phyloP scores from a whole-genome alignment of 768 basidiomycete genomes.

The Boletales sp. region DNA sequence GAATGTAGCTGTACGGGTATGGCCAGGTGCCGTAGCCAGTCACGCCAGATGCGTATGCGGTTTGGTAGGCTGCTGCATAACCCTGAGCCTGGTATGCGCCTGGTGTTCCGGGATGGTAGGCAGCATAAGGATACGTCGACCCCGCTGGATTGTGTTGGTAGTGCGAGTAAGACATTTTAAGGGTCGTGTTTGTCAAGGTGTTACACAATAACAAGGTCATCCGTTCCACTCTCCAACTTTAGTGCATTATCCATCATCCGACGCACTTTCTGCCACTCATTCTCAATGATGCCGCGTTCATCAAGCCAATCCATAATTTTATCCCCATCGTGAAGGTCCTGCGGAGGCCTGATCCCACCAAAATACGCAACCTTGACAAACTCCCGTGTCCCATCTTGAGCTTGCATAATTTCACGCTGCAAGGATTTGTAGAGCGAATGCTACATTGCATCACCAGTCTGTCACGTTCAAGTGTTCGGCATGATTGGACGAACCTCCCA shows the following conservation, averaged over 20 bases:
- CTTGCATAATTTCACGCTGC: constrained; percentile 52
- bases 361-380: constrained; percentile 61
- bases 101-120: constrained; percentile 51
- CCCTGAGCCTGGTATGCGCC: constrained; percentile 46
- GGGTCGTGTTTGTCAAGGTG: background rate
- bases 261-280: constrained; percentile 68
- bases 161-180: constrained; percentile 33
- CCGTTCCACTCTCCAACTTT: constrained; percentile 56
- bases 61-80: constrained; percentile 44
- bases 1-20: constrained; percentile 62
- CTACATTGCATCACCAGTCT: constrained; percentile 35
- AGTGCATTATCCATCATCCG: constrained; percentile 72
- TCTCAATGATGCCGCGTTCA: constrained; percentile 58
- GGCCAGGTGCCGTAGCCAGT: constrained; percentile 69
- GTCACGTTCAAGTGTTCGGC: background rate
- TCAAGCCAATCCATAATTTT: constrained; percentile 82
- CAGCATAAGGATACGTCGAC: constrained; percentile 62
- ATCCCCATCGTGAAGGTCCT: constrained; percentile 70
- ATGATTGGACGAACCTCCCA: constrained; percentile 64
- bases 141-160: constrained; percentile 40
- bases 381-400: constrained; percentile 39
- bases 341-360: constrained; percentile 55
- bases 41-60: constrained; percentile 58
- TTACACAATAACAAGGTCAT: constrained; percentile 12
- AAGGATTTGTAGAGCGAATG: constrained; percentile 62